phyloP scores from a whole-genome alignment of 2,329 filamentous ascomycete species.

The Colletotrichum neosansevieriae region DNA sequence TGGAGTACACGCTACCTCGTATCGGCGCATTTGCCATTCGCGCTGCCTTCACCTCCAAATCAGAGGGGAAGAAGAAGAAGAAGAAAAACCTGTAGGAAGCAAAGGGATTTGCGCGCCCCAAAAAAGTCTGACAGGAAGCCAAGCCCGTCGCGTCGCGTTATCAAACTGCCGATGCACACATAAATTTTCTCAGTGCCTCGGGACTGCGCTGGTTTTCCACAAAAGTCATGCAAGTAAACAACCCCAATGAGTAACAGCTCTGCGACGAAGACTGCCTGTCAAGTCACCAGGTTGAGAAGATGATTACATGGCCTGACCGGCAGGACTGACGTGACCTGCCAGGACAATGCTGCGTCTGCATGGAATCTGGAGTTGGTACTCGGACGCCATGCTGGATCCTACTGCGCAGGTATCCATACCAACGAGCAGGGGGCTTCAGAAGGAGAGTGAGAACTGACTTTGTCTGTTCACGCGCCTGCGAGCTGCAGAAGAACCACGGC shows the following conservation, averaged over 20 bases:
- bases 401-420: background rate
- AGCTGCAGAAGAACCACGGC: background rate
- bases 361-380: no score
- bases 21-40: constrained; percentile 13
- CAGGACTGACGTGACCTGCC: constrained; percentile 1
- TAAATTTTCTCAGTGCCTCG: constrained; percentile 12
- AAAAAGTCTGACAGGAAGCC: constrained; percentile 13
- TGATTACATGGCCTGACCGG: background rate
- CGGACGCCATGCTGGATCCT: no score
- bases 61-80: background rate
- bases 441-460: background rate
- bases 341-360: background rate
- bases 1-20: constrained; percentile 27
- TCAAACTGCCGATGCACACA: background rate
- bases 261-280: background rate
- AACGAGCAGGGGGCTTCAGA: no score
- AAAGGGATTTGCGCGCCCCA: constrained; percentile 4
- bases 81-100: background rate
- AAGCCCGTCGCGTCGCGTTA: constrained; percentile 1
- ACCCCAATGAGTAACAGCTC: background rate
- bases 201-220: background rate
- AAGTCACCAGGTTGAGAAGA: background rate
- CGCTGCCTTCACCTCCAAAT: background rate
- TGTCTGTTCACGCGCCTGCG: background rate
- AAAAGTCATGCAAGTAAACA: constrained; percentile 19